phyloP scores from a whole-genome alignment of 805 yeast genomes.

The Candida piceae region DNA sequence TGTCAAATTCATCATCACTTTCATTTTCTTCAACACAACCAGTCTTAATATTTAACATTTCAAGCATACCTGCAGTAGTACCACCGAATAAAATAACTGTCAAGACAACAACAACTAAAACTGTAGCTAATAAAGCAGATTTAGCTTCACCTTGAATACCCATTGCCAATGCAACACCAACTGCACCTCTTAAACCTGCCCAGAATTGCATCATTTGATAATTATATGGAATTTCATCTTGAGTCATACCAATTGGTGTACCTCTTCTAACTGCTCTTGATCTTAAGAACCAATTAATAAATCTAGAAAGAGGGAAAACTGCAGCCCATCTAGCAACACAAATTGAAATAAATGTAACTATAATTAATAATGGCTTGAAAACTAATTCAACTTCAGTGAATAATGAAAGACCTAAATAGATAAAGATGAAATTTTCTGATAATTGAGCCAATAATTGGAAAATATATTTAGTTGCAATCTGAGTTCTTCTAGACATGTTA shows the following conservation, averaged over 20 bases:
- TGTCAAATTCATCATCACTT: conserved; percentile 93
- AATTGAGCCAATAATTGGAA: conserved; percentile 92
- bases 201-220: conserved; percentile 99
- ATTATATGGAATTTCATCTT: conserved; percentile 89
- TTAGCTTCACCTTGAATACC: conserved; percentile 94
- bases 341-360: conserved; percentile 82
- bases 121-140: conserved; percentile 85
- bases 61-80: conserved; percentile 97
- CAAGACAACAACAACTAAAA: conserved; percentile 90
- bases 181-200: conserved; percentile 99
- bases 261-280: conserved; percentile 51
- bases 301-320: conserved; percentile 85
- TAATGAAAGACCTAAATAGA: conserved; percentile 86
- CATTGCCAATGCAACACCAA: conserved; percentile 97
- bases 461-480: conserved; percentile 90
- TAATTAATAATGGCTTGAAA: conserved; percentile 88
- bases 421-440: conserved; percentile 94
- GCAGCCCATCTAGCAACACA: conserved; percentile 97
- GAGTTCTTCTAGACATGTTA: conserved; percentile 96
- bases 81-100: conserved; percentile 98
- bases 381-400: conserved; percentile 96
- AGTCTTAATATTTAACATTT: conserved; percentile 84
- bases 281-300: conserved; percentile 75
- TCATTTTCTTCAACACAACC: conserved; percentile 82
- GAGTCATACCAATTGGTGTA: conserved; percentile 32